Conservation (phyloP, 441 rosid species). For the Gossypium gossypioides region DNA sequence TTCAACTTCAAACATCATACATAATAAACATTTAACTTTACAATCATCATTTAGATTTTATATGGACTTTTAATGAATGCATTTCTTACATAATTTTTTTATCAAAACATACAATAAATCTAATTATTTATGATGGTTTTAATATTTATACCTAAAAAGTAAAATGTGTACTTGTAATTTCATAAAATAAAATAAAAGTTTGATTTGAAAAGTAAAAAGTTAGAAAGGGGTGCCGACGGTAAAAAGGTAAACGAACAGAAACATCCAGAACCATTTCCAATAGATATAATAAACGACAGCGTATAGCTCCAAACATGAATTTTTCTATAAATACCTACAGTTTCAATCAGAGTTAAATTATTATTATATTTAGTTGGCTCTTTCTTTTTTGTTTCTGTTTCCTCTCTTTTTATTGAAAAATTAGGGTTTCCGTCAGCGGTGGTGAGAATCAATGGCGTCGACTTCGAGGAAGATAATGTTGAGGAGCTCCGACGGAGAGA, state of each 20-base stretch:
- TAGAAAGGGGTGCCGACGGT: neutral
- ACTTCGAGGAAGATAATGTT: neutral
- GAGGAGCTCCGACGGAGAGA: neutral
- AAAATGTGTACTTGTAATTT: no score
- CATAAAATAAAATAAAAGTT: no score
- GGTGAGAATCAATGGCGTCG: conserved; percentile 1
- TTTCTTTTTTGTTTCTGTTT: neutral
- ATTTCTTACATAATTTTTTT: no score
- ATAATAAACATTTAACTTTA: no score
- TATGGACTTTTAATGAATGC: no score
- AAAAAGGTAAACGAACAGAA: neutral
- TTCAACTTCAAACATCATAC: no score
- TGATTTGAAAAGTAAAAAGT: neutral
- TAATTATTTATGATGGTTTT: no score
- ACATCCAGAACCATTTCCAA: neutral
- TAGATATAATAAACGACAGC: neutral
- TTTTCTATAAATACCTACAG: neutral
- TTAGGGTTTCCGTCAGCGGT: neutral
- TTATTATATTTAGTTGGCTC: neutral
- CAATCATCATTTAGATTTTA: no score
- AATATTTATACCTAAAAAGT: no score
- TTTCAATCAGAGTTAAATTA: neutral
- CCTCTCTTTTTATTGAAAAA: neutral
- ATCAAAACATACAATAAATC: no score
- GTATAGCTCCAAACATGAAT: neutral